Percentiles rank a stretch among this genome's conserved stretches.
Evolutionary conservation across 2,329 filamentous ascomycete genomes (phyloP).

Genomic region (Scopulariopsis brevicaulis): DNA sequence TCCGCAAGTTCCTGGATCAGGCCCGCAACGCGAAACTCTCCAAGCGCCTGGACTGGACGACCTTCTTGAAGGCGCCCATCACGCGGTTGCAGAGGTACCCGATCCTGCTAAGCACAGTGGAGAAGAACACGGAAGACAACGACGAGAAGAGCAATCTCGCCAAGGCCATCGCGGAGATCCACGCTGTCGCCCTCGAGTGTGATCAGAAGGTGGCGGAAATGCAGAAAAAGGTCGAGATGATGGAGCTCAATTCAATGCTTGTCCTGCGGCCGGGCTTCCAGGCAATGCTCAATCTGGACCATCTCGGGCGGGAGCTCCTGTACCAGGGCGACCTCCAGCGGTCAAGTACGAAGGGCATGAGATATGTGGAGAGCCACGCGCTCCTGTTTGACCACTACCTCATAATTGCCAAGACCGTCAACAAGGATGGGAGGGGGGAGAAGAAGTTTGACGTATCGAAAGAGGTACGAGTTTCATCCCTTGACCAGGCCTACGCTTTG

Average conservation of each 20-base stretch:
- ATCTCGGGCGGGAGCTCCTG: conserved; percentile 85
- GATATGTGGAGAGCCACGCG: conserved; percentile 88
- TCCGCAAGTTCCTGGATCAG: conserved; percentile 74
- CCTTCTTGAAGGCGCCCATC: conserved; percentile 86
- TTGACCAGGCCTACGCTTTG: neutral
- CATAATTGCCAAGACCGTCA: conserved; percentile 74
- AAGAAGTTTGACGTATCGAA: conserved; percentile 94
- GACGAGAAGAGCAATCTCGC: conserved; percentile 82
- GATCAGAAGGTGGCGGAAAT: conserved; percentile 88
- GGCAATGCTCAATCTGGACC: conserved; percentile 80
- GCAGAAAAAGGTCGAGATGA: conserved; percentile 79
- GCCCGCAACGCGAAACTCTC: conserved; percentile 69
- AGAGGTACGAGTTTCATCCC: conserved; percentile 40
- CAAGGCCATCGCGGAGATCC: conserved; percentile 85
- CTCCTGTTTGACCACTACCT: conserved; percentile 95
- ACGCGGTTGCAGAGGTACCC: conserved; percentile 86
- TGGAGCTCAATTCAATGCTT: conserved; percentile 73
- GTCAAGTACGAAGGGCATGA: conserved; percentile 78
- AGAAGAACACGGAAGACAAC: conserved; percentile 75
- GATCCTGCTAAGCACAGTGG: conserved; percentile 69
- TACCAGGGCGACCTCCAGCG: conserved; percentile 82
- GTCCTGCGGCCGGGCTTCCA: conserved; percentile 82
- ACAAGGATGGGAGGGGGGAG: conserved; percentile 58
- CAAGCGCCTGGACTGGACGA: conserved; percentile 82
- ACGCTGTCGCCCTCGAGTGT: conserved; percentile 77